Evolutionary conservation across 202 grass and related monocot species (phyloP), one percentile per base, ranked within the genome.

Genomic region (Saccharum hybrid): DNA sequence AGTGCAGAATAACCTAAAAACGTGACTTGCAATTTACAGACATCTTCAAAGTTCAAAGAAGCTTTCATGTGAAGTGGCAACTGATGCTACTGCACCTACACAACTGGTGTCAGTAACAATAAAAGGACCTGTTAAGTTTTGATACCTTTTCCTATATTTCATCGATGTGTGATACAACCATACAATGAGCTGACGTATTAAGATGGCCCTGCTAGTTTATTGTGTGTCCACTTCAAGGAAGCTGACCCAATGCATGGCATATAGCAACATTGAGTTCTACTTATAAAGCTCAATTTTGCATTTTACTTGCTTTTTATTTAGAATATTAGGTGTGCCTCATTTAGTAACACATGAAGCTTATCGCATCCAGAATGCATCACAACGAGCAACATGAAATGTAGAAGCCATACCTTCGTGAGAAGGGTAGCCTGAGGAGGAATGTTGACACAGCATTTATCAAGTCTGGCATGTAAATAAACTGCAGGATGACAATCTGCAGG

Each of bases 391-490:
- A 33, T 7, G 5, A 78, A 82, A 63, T 26, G 0, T 15, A 66
- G 37, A 85, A 76, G 74, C 3, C 46, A 64, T 90, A 95, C 96
- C 91, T 93, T 45, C 96, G 85, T 38, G 96, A 98, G 86, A 95
- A 95, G 76, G 96, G 96, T 59, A 98, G 79, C 61, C 74, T 92
- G 4, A 98, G 89, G 26, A 98, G 83, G 66, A 98, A 71, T 49
- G 89, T 89, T 18, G 96, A 98, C 87, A 98, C 68, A 31, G 89
- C 21, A 86, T 77, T 86, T 54, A 98, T 76, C 46, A 98, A 18
- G 81, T 98, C 96, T 45, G 92, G 96, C 93, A 98, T 93, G 61
- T 86, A 93, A 64, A 98, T 84, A 34, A 98, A 98, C 68, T 98
- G 95, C 16, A 93, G 62, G 67, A 91, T 13, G 66, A 98, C 4